These are phyloP conservation scores for Lavandula angustifolia DNA, from an alignment of 257 asterid genomes.

Conservation along the genomic window DNA sequence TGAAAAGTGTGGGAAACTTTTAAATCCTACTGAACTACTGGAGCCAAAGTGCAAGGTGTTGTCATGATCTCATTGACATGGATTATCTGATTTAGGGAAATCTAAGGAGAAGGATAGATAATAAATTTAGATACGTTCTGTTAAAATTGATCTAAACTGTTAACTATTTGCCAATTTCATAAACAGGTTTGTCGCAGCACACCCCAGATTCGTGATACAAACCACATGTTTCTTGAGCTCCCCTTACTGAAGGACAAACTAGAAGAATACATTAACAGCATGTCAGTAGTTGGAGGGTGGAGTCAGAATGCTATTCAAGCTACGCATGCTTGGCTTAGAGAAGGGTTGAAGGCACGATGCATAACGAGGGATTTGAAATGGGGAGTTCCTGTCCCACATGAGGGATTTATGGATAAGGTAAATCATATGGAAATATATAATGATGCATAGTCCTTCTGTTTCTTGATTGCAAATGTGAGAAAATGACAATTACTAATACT, in stretches of 20 bases:
- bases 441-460: background rate
- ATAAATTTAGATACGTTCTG: background rate
- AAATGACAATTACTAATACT: background rate
- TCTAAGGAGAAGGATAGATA: background rate
- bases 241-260: slow-evolving; percentile 70
- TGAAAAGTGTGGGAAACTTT: slow-evolving; percentile 81
- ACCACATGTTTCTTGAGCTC: slow-evolving; percentile 91
- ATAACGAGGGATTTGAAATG: slow-evolving; percentile 94
- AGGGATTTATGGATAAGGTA: slow-evolving; percentile 81
- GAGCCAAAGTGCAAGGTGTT: slow-evolving; percentile 90
- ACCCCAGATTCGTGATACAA: slow-evolving; percentile 70
- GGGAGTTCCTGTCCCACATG: slow-evolving; percentile 97
- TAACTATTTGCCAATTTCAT: slow-evolving; percentile 22
- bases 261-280: slow-evolving; percentile 58
- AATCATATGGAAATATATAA: slow-evolving; percentile 3
- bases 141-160: slow-evolving; percentile 8
- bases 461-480: background rate
- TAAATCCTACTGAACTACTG: slow-evolving; percentile 76
- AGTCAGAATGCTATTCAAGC: slow-evolving; percentile 91
- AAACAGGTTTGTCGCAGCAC: slow-evolving; percentile 65
- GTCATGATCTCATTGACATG: background rate
- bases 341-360: slow-evolving; percentile 79
- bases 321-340: slow-evolving; percentile 83
- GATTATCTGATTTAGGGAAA: slow-evolving; percentile 9
- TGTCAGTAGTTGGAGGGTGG: slow-evolving; percentile 92